A percentile compares a stretch with the other conserved stretches of the same genome.
phyloP scores from a whole-genome alignment of 2,329 filamentous ascomycete genomes.

The Colletotrichum sp. region DNA sequence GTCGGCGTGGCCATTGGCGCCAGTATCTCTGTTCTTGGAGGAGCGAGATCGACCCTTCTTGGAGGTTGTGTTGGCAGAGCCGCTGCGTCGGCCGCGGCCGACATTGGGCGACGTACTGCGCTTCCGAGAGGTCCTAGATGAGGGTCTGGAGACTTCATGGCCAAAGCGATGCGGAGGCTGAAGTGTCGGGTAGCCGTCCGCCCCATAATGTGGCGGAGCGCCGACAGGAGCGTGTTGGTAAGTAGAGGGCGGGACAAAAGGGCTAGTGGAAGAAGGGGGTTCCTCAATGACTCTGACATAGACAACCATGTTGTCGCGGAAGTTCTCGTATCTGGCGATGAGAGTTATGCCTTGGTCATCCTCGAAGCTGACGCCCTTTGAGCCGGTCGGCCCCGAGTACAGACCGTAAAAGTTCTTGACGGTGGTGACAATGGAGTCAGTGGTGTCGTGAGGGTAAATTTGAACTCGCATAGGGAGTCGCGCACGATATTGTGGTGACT shows the following conservation, averaged over 20 bases:
- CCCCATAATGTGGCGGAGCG: constrained; percentile 61
- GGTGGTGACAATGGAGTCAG: constrained; percentile 96
- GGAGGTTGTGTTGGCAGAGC: constrained; percentile 66
- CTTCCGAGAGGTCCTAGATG: constrained; percentile 73
- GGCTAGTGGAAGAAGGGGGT: constrained; percentile 45
- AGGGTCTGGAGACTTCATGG: constrained; percentile 69
- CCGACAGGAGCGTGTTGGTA: constrained; percentile 58
- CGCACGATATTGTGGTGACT: constrained; percentile 72
- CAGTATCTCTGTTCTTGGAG: constrained; percentile 67
- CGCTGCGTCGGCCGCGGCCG: constrained; percentile 76
- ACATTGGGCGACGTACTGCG: constrained; percentile 79
- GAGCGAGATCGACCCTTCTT: constrained; percentile 75
- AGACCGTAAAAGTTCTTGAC: constrained; percentile 99
- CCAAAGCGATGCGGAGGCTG: constrained; percentile 56
- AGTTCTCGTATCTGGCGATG: constrained; percentile 96
- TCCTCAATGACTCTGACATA: constrained; percentile 86
- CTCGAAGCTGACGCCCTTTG: constrained; percentile 92
- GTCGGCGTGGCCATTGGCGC: constrained; percentile 59
- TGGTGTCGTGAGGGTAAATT: constrained; percentile 94
- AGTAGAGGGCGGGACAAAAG: constrained; percentile 57
- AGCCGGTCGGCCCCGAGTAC: constrained; percentile 74
- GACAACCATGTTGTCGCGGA: constrained; percentile 89
- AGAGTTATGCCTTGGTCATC: constrained; percentile 87
- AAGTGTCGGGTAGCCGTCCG: constrained; percentile 51
- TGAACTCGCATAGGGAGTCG: constrained; percentile 85